Percentiles rank a stretch among this genome's conserved stretches.
These are phyloP conservation scores for Mycena polygramma DNA, from an alignment of 768 basidiomycete genomes.

Conservation along the genomic window DNA sequence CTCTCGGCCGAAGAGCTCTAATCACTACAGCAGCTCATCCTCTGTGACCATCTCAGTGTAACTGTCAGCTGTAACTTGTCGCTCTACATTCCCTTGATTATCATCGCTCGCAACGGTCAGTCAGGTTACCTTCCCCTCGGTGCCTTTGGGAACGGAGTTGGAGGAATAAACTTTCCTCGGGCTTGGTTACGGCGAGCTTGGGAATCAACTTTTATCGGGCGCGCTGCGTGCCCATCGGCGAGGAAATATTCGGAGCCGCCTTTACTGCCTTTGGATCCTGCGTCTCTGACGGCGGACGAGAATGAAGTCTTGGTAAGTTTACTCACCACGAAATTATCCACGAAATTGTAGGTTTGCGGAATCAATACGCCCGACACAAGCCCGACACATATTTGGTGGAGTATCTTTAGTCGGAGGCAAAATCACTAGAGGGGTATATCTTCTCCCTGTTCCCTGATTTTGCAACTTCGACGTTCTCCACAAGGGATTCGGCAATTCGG, in stretches of 20 bases:
- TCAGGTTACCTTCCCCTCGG: slow-evolving; percentile 14
- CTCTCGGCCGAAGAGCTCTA: too few relatives aligned
- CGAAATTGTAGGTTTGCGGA: too few relatives aligned
- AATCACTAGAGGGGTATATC: not conserved
- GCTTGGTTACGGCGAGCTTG: not conserved
- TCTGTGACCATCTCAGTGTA: too few relatives aligned
- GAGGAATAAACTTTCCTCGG: slow-evolving; percentile 19
- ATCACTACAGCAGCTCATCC: too few relatives aligned
- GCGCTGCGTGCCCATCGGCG: slow-evolving; percentile 13
- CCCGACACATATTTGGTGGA: not conserved
- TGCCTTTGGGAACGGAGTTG: slow-evolving; percentile 12
- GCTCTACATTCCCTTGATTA: not conserved
- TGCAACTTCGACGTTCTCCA: not conserved
- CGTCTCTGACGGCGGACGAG: not conserved
- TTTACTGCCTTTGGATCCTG: not conserved
- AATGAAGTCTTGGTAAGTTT: not conserved
- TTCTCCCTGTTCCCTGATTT: not conserved
- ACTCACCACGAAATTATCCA: too few relatives aligned
- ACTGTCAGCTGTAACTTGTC: too few relatives aligned
- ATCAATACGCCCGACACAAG: too few relatives aligned
- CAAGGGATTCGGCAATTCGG: slow-evolving; percentile 19
- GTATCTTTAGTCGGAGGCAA: not conserved
- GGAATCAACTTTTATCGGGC: not conserved
- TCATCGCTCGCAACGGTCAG: not conserved
- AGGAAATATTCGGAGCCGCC: slow-evolving; percentile 2